Conservation (phyloP, 805 yeast species). For the Metschnikowia similis region DNA sequence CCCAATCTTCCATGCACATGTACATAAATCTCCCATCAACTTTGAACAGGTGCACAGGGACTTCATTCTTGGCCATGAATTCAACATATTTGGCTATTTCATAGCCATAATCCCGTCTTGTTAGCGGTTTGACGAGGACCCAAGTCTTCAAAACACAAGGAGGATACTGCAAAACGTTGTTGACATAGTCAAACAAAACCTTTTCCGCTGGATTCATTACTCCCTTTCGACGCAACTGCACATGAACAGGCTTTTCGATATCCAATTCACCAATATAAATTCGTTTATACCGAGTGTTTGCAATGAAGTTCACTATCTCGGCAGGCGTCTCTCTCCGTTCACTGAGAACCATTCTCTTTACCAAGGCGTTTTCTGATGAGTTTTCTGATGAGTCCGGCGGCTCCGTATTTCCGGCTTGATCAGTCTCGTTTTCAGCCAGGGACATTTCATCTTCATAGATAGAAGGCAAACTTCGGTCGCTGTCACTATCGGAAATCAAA, state of each 20-base stretch:
- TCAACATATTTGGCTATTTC: not conserved
- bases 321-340: not conserved
- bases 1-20: not conserved
- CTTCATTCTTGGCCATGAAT: not conserved
- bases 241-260: not conserved
- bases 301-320: not conserved
- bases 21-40: not conserved
- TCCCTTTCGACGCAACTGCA: not conserved
- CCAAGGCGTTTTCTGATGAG: not conserved
- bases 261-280: not conserved
- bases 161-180: not conserved
- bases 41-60: not conserved
- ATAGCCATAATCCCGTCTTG: slow-evolving; percentile 4
- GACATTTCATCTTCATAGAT: not conserved
- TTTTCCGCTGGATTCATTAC: not conserved
- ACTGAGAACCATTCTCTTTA: not conserved
- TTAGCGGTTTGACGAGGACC: not conserved
- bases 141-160: not conserved
- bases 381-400: not conserved
- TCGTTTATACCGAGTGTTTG: not conserved
- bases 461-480: not conserved
- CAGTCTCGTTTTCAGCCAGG: not conserved
- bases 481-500: not conserved
- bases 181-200: not conserved
- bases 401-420: not conserved